Evolutionary conservation across 306 rosid species (phyloP).

Genomic region (Prosopis cineraria): DNA sequence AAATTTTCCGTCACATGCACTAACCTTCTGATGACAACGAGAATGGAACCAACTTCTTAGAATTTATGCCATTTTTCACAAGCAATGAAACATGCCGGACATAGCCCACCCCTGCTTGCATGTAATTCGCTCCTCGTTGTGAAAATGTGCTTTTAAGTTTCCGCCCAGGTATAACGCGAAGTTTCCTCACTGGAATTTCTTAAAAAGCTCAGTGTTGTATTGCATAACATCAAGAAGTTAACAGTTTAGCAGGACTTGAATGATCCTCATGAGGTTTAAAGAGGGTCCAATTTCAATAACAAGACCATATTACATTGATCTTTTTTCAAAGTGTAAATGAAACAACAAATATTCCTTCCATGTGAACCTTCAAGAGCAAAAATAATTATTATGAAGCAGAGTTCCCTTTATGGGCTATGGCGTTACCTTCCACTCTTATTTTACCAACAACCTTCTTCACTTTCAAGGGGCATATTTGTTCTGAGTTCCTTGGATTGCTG

Average conservation of each 20-base stretch:
- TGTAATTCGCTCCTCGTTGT: constrained; percentile 70
- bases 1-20: constrained; percentile 31
- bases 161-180: constrained; percentile 78
- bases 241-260: neutral
- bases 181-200: constrained; percentile 69
- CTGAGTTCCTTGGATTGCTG: constrained; percentile 53
- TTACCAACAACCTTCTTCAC: constrained; percentile 79
- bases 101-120: constrained; percentile 82
- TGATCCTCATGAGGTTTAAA: constrained; percentile 18
- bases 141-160: constrained; percentile 76
- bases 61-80: constrained; percentile 74
- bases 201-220: constrained; percentile 14
- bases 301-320: neutral
- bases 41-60: constrained; percentile 59
- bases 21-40: constrained; percentile 68
- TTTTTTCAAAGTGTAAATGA: neutral
- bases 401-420: neutral
- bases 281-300: constrained; percentile 7
- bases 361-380: constrained; percentile 1
- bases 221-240: neutral
- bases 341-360: neutral
- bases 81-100: constrained; percentile 73
- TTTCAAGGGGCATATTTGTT: constrained; percentile 60
- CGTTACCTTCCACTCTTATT: constrained; percentile 91
- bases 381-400: neutral